Conservation (phyloP, 1,139 yeast genomes). For the Candida pseudocylindracea region DNA sequence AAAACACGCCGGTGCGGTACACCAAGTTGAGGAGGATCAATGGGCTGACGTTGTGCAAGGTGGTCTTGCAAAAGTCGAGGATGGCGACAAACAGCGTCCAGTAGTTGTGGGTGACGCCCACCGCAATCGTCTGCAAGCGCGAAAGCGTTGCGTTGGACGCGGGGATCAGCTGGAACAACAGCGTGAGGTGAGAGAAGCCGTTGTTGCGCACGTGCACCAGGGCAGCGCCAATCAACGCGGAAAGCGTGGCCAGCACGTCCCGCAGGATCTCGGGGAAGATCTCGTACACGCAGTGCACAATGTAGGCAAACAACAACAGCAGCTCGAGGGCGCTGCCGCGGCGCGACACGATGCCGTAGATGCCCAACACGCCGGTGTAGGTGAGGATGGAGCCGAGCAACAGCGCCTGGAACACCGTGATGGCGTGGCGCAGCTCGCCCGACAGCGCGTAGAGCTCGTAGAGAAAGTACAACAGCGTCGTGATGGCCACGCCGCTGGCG, state of each 20-base stretch:
- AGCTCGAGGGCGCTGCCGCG: constrained; percentile 81
- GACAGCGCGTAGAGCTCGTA: constrained; percentile 66
- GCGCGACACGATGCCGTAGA: constrained; percentile 67
- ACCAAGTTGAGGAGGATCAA: constrained; percentile 51
- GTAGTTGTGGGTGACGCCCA: constrained; percentile 12
- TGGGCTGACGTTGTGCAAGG: constrained; percentile 25
- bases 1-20: constrained; percentile 69
- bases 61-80: constrained; percentile 30
- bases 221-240: constrained; percentile 16
- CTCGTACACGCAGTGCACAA: constrained; percentile 80
- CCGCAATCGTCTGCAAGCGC: constrained; percentile 22
- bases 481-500: constrained; percentile 52
- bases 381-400: constrained; percentile 73
- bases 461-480: constrained; percentile 57
- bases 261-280: constrained; percentile 66
- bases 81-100: constrained; percentile 52
- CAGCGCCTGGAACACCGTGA: constrained; percentile 58
- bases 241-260: constrained; percentile 18
- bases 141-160: constrained; percentile 16
- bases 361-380: constrained; percentile 46
- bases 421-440: constrained; percentile 16
- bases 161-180: constrained; percentile 15
- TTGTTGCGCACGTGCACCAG: constrained; percentile 15
- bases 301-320: constrained; percentile 67
- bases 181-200: not conserved